Evolutionary conservation across 129 eudicot genomes (phyloP).

Genomic region (Oenanthe sinensis): DNA sequence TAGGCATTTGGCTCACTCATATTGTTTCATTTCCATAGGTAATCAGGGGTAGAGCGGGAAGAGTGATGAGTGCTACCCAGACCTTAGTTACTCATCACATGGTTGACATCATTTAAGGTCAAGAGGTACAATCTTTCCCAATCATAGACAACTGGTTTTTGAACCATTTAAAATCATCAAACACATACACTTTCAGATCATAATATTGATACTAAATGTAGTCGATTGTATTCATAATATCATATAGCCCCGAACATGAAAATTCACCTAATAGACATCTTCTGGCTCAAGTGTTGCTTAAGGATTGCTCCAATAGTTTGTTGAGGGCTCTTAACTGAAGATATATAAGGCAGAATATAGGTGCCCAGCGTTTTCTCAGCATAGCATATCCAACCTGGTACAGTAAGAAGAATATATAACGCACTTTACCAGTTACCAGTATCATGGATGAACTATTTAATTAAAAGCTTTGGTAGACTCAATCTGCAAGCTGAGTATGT

Average conservation of each 20-base stretch:
- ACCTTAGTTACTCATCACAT: neutral
- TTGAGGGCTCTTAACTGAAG: conserved; percentile 97
- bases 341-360: conserved; percentile 77
- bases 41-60: too few species aligned
- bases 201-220: neutral
- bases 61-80: too few species aligned
- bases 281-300: conserved; percentile 61
- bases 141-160: neutral
- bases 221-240: neutral
- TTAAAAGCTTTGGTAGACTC: neutral
- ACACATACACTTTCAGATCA: neutral
- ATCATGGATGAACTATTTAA: neutral
- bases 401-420: neutral
- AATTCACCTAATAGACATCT: conserved; percentile 50
- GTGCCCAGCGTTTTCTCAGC: conserved; percentile 98
- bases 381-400: conserved; percentile 95
- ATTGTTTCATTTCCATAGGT: too few species aligned
- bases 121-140: neutral
- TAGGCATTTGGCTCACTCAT: too few species aligned
- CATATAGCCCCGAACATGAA: neutral
- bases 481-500: neutral
- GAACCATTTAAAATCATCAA: neutral
- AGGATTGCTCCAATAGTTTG: conserved; percentile 84
- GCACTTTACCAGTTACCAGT: conserved; percentile 5
- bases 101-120: neutral